Evolutionary conservation across 2,329 filamentous ascomycete genomes (phyloP).

Genomic region (Allantophomopsis lycopodina): DNA sequence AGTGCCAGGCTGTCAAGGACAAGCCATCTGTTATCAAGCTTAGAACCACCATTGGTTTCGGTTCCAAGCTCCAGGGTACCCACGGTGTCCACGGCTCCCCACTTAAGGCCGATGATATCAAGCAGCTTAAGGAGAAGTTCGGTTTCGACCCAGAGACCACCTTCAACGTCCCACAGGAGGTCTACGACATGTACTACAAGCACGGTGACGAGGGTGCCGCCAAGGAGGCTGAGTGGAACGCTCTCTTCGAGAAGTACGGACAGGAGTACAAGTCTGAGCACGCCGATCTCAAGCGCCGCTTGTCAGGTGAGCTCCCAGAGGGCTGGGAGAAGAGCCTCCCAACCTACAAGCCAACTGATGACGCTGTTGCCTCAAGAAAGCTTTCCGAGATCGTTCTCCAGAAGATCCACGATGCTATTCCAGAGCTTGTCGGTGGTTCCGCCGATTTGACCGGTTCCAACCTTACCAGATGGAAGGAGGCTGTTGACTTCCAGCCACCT

Average conservation of each 20-base stretch:
- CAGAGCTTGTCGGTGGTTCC: conserved; percentile 89
- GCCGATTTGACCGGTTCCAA: conserved; percentile 98
- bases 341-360: conserved; percentile 74
- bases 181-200: conserved; percentile 85
- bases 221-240: conserved; percentile 88
- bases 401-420: conserved; percentile 71
- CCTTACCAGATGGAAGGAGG: conserved; percentile 95
- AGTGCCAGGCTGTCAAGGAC: conserved; percentile 77
- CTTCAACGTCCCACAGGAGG: conserved; percentile 87
- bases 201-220: conserved; percentile 76
- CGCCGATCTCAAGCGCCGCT: conserved; percentile 69
- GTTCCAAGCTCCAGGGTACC: conserved; percentile 85
- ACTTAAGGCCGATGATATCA: conserved; percentile 86
- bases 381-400: conserved; percentile 87
- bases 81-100: conserved; percentile 93
- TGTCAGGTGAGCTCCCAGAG: conserved; percentile 73
- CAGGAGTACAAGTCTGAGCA: conserved; percentile 65
- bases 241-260: conserved; percentile 78
- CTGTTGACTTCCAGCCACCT: conserved; percentile 93
- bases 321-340: conserved; percentile 94
- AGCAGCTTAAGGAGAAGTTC: conserved; percentile 88
- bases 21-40: conserved; percentile 97
- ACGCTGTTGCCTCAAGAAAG: conserved; percentile 85
- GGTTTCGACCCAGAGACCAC: conserved; percentile 90
- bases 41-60: conserved; percentile 93